Evolutionary conservation across 73 alveolate species (phyloP), one percentile per base, ranked within the genome.

Genomic region (Tetrahymena borealis): DNA sequence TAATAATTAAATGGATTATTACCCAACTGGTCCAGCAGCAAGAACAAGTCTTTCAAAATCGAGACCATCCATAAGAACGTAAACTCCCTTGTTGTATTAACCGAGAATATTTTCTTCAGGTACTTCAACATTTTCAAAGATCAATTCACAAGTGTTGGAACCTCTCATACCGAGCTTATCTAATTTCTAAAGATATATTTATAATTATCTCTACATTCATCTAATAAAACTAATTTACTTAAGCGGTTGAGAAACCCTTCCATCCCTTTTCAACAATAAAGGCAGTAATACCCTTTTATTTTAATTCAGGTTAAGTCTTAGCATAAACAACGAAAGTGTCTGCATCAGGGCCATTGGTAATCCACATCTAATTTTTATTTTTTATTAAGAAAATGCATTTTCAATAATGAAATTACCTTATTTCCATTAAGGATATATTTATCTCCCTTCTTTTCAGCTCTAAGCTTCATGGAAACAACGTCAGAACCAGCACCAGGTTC

Each of bases 11-110:
- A 5, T 0, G 7, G 9, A 10, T 33, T 24, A 18, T 37, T 32
- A 90, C 85, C 99, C 99, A 0, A 98, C 98, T 36, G 99, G 99
- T 6, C 99, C 99, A 39, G 99, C 98, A n/a, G 99, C 95, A 28
- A 98, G 96, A 32, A 96, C 92, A 10, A 98, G 95, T 91, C 99
- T 91, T 91, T 98, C 99, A 40, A 91, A 97, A 78, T 98, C 99
- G 24, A 98, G 96, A 31, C 99, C 99, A 37, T 94, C 94, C 99
- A 98, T 97, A 28, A 98, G 95, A 9, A 98, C 97, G 90, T 97
- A 97, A 77, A 96, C 99, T 38, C 99, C 99, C 91, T 96, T 94
- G 78, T 95, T 93, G 36, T 90, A 92, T 35, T 90, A 94, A 1
- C 98, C 98, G 2, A 98, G 93, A 20, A 98, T 90, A 91, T 98